Base-by-base conservation (phyloP, 768 basidiomycete genomes). In the Leccinellum albellum region DNA sequence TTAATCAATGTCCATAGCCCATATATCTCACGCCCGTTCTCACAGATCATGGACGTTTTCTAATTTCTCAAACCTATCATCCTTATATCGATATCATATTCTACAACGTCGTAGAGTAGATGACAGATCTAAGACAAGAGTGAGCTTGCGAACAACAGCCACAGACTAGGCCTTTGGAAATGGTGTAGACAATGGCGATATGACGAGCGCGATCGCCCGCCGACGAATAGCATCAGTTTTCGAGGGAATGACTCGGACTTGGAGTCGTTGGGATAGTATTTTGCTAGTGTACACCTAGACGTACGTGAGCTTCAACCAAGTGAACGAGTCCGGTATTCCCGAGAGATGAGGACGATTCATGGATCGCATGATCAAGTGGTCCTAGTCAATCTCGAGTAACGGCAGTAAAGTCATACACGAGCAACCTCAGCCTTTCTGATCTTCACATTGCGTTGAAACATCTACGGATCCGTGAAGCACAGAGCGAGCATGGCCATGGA, bases 361-460 rank as follows among this genome's bases (percentile, higher is more conserved):
- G 7, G 7, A 35, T 17, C 33, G 15, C 33, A 35, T 17, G 7
- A 17, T 35, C 33, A 35, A 17, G 7, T 17, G 15, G 8, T 35
- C 33, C 17, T 35, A 7, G 33, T 35, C 33, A 35, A 35, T 33
- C 6, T 33, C 15, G 15, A 33, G 14, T 33, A 33, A 33, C 12
- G 33, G 14, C 15, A 3, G 33, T 33, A 15, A 35, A 17, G 4
- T 28, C 87, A 55, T 67, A 93, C 95, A 63, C 75, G 65, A 2
- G 94, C 92, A 47, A 94, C 94, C 61, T 87, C 83, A 1, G 93
- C 94, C 69, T 94, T 94, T 57, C 95, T 83, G 60, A 98, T 98
- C 76, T 98, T 98, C 69, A 97, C 86, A 69, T 95, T 95, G 65
- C 81, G 74, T 62, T 88, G 80, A 73, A 98, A 85, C 81, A 98